These are phyloP conservation scores for Fraxinus quadrangulata DNA, from an alignment of 257 asterid genomes.

Conservation along the genomic window DNA sequence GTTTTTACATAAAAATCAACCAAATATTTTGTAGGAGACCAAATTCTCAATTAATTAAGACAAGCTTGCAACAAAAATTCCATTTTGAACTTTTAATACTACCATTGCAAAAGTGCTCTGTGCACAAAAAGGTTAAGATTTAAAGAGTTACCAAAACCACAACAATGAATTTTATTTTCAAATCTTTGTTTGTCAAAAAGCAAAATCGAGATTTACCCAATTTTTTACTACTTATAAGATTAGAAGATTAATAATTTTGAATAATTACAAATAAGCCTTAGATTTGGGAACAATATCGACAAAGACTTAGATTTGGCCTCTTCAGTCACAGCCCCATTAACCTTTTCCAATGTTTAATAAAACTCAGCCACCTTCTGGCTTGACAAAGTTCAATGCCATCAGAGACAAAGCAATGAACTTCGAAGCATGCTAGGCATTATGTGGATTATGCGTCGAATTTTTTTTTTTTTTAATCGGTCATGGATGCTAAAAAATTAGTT, in stretches of 20 bases:
- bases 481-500: no score
- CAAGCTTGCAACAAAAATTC: not conserved
- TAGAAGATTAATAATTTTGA: not conserved
- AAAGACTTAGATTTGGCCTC: constrained; percentile 59
- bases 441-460: no score
- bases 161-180: not conserved
- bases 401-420: no score
- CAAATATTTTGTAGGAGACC: not conserved
- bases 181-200: not conserved
- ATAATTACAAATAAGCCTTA: not conserved
- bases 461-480: no score
- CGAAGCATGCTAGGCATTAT: no score
- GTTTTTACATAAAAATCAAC: no score
- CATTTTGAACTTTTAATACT: not conserved
- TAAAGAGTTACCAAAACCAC: not conserved
- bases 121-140: not conserved
- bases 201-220: not conserved
- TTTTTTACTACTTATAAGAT: not conserved
- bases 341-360: constrained; percentile 12
- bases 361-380: no score
- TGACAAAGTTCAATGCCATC: no score
- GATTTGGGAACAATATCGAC: constrained; percentile 67
- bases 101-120: not conserved
- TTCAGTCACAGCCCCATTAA: constrained; percentile 38
- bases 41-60: not conserved